Base-by-base conservation (phyloP, 2,329 filamentous ascomycete species). In the Ambrosiella cleistominuta region DNA sequence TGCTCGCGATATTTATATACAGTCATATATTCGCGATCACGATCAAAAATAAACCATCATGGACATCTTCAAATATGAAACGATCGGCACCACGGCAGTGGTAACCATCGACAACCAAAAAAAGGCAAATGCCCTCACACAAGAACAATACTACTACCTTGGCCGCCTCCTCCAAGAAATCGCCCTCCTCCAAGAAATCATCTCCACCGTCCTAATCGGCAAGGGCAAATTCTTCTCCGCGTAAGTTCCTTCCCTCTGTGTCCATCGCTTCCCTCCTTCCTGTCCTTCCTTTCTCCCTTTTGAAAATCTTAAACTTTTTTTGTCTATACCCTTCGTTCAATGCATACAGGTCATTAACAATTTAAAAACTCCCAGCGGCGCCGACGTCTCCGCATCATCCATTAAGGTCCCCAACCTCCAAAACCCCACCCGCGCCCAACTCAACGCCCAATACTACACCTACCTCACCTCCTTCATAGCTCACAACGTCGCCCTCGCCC, bases 141-240 rank as follows among this genome's bases (percentile, higher is more conserved):
- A 79, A 65, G 72, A 79, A 61, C 77, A 83, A 56, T 97, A 96
- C 74, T 95, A 86, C 69, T 77, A 82, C 37, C 77, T 97, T 47
- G 81, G 85, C 1, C 76, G 80, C 64, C 76, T 81, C 54, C 72
- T 98, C 67, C 79, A 84, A 60, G 83, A 95, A 67, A 76, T 97
- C 54, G 90, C 88, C 13, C 76, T 74, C 7, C 82, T 82, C 62
- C 81, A 91, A 61, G 86, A 95, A 63, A 82, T 96, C 61, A 86
- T 78, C 66, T 82, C 95, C 64, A 97, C 91, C 2, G 75, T 97
- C 9, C 67, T 97, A 2, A 87, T 88, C 0, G 93, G 82, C 65
- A 90, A 81, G 60, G 91, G 91, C n/a, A 77, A 79, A 7, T 83
- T 73, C 67, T 97, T 97, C 73, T 96, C 89, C 8, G 90, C 91